A percentile compares a stretch with the other conserved stretches of the same genome.
Evolutionary conservation across 345 rosid genomes (phyloP).

Genomic region (Balakata baccata): DNA sequence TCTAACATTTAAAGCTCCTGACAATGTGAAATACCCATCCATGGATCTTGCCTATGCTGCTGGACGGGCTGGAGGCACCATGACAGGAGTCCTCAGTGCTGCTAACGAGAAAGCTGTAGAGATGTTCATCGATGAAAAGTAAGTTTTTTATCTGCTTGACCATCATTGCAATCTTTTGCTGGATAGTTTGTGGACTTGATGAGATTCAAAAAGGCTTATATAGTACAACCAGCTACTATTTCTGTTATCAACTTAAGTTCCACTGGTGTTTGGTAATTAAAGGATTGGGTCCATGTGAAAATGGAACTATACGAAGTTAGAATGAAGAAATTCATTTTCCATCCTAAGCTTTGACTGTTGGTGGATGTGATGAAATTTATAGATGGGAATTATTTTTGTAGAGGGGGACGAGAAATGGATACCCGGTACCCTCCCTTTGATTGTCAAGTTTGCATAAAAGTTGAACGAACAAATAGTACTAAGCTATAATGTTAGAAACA

Average conservation of each 20-base stretch:
- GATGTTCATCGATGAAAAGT: constrained; percentile 82
- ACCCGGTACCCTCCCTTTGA: too few relatives aligned
- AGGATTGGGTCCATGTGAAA: background rate
- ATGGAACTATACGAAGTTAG: background rate
- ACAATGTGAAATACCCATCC: constrained; percentile 86
- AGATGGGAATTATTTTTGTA: background rate
- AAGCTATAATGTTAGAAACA: too few relatives aligned
- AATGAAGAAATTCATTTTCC: background rate
- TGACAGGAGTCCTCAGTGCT: constrained; percentile 99
- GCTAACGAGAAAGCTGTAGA: constrained; percentile 87
- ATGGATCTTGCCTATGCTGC: constrained; percentile 96
- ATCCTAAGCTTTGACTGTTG: background rate
- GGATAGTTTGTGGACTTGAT: constrained; percentile 1
- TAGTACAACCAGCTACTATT: background rate
- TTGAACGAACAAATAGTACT: too few relatives aligned
- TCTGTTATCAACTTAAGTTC: background rate
- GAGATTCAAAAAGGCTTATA: background rate
- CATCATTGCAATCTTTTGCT: background rate
- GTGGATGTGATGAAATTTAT: background rate
- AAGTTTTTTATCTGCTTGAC: constrained; percentile 20
- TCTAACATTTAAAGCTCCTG: constrained; percentile 81
- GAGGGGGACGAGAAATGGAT: background rate
- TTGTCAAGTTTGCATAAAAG: too few relatives aligned
- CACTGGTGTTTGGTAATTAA: background rate
- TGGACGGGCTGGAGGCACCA: constrained; percentile 97